Base-by-base conservation (phyloP, 306 rosid species). In the Corylus heterophylla region DNA sequence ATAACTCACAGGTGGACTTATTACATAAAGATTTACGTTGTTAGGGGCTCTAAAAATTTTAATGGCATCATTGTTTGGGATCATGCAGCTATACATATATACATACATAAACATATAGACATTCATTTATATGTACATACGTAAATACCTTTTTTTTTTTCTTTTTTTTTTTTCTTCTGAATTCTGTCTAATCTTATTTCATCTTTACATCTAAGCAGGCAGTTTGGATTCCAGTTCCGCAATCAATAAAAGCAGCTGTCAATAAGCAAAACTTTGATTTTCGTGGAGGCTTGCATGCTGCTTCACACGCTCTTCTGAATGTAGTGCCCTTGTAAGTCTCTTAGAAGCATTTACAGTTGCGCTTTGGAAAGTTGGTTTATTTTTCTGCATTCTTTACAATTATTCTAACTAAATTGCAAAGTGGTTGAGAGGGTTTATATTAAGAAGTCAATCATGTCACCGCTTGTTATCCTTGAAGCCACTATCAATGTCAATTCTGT, bases 231-330 rank as follows among this genome's bases (percentile, higher is more conserved):
- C 92, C 96, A 0, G 97, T 95, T 85, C 87, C 94, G 69, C 95
- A 82, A 80, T 87, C 88, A 67, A 80, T 88, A 72, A 91, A 87
- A 88, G 89, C 77, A 85, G 93, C 87, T 44, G 88, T 89, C 69
- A 54, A 79, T 72, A 78, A 68, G 77, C 70, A 84, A 85, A 55
- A 50, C 71, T 85, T 85, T 76, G 92, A 95, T 86, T 95, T 92
- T 81, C 97, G 98, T 69, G 98, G 95, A 55, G 98, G 98, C 51
- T 86, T 95, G 90, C 98, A 92, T 87, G 98, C 98, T 75, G 97
- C 98, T 71, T 91, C 98, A 76, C 98, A 95, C 83, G 98, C 98
- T 61, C 85, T 95, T 87, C 82, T 95, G 51, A 85, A 95, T 44
- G 90, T 89, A n/a, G 94, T 95, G 81, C 98, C 98, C 76, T 63